A percentile compares a stretch with the other conserved stretches of the same genome.
Conservation (phyloP, 1,284 basidiomycete species). For the Naganishia cerealis region DNA sequence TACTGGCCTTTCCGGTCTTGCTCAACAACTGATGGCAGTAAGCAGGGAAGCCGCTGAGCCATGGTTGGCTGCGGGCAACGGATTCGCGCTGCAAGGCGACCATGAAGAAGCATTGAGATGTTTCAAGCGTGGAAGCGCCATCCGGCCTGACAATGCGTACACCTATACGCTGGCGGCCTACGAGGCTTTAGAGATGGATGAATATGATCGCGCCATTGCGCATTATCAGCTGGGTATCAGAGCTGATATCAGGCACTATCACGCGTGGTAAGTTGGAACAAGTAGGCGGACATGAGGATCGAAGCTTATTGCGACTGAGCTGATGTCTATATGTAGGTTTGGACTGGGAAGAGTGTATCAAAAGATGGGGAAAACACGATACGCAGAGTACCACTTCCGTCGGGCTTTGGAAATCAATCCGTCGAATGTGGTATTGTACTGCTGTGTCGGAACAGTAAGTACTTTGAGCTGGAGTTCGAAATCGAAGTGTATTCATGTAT, state of each 20-base stretch:
- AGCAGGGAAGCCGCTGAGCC: constrained; percentile 77
- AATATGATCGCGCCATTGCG: constrained; percentile 79
- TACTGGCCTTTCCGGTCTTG: constrained; percentile 79
- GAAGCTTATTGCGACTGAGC: constrained; percentile 1
- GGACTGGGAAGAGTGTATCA: constrained; percentile 93
- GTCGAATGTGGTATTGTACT: constrained; percentile 81
- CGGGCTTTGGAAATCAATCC: constrained; percentile 86
- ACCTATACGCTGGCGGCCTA: constrained; percentile 91
- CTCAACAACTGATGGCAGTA: constrained; percentile 82
- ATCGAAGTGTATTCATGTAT: neutral
- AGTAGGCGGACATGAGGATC: constrained; percentile 3
- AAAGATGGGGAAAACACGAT: constrained; percentile 79
- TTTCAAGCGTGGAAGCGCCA: constrained; percentile 80
- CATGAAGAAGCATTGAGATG: constrained; percentile 85
- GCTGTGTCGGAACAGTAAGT: constrained; percentile 85
- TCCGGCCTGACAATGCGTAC: constrained; percentile 82
- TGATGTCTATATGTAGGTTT: constrained; percentile 64
- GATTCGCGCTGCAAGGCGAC: constrained; percentile 87
- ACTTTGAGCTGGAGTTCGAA: neutral
- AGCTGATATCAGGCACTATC: constrained; percentile 85
- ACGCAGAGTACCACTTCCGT: constrained; percentile 91
- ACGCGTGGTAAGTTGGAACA: constrained; percentile 72
- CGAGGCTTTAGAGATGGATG: constrained; percentile 84
- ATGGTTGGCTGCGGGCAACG: constrained; percentile 92
- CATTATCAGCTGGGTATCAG: constrained; percentile 87